Evolutionary conservation across 2,329 filamentous ascomycete species (phyloP).

Genomic region (Teratosphaeria nubilosa): DNA sequence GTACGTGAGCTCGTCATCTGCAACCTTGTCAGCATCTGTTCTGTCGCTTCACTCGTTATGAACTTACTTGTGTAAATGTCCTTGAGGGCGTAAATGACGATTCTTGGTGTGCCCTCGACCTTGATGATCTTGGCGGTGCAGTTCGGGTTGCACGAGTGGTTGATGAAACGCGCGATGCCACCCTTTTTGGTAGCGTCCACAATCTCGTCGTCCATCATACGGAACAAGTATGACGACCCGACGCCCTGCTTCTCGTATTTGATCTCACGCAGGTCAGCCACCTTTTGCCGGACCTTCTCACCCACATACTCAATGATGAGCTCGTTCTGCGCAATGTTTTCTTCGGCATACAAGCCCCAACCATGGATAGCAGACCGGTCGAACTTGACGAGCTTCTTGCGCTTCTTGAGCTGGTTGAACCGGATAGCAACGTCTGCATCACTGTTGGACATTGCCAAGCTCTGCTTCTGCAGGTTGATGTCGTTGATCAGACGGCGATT

Average conservation of each 20-base stretch:
- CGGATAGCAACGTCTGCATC: conserved; percentile 81
- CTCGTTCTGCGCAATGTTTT: conserved; percentile 92
- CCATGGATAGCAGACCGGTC: conserved; percentile 96
- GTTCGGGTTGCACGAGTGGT: conserved; percentile 95
- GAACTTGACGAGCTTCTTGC: conserved; percentile 98
- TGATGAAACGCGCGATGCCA: conserved; percentile 96
- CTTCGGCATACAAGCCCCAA: conserved; percentile 95
- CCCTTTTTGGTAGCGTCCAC: conserved; percentile 98
- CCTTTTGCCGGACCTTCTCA: conserved; percentile 91
- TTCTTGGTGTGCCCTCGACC: conserved; percentile 93
- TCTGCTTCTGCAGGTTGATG: conserved; percentile 87
- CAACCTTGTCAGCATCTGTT: conserved; percentile 4
- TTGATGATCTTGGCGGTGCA: conserved; percentile 99
- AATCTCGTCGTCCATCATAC: conserved; percentile 94
- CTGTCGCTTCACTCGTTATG: not conserved
- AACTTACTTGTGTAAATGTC: conserved; percentile 88
- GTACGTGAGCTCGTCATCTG: conserved; percentile 98
- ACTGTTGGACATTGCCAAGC: conserved; percentile 50
- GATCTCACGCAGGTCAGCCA: conserved; percentile 89
- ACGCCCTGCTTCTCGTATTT: conserved; percentile 93
- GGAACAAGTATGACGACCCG: conserved; percentile 93
- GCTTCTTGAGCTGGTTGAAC: conserved; percentile 98
- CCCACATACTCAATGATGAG: conserved; percentile 99
- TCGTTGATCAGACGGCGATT: conserved; percentile 91
- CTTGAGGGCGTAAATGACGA: conserved; percentile 95